Conservation (phyloP, 192 early-diverging fungal species). For the Dimargaris verticillata region DNA sequence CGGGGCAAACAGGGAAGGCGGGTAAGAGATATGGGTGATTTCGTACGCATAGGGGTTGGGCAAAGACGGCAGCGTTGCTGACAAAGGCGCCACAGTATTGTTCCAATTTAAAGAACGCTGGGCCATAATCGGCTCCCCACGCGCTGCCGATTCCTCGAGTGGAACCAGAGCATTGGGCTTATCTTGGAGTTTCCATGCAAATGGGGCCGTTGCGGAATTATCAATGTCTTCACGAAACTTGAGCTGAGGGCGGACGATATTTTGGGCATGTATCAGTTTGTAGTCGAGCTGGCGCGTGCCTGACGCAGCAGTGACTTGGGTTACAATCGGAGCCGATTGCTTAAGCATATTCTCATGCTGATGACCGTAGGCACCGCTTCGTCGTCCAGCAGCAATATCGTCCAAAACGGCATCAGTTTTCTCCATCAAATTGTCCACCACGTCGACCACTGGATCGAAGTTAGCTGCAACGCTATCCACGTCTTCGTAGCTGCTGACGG, state of each 20-base stretch:
- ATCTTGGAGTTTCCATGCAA: slow-evolving; percentile 54
- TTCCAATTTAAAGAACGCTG: too few species aligned
- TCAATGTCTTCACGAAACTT: slow-evolving; percentile 74
- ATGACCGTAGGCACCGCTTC: background rate
- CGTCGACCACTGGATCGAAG: background rate
- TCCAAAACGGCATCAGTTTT: background rate
- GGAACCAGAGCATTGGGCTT: slow-evolving; percentile 75
- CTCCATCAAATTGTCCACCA: slow-evolving; percentile 9
- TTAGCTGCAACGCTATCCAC: background rate
- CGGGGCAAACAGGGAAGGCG: slow-evolving; percentile 44
- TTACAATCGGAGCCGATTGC: slow-evolving; percentile 25
- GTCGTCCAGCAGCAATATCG: background rate
- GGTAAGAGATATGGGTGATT: slow-evolving; percentile 64
- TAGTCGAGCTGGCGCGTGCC: slow-evolving; percentile 22
- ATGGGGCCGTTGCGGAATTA: slow-evolving; percentile 61
- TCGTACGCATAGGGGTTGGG: slow-evolving; percentile 87
- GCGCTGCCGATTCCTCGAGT: slow-evolving; percentile 30
- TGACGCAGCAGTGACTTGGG: slow-evolving; percentile 13
- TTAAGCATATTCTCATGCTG: background rate
- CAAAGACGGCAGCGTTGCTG: slow-evolving; percentile 12
- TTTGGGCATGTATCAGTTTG: slow-evolving; percentile 45
- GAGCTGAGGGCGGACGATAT: slow-evolving; percentile 74
- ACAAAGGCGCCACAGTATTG: background rate
- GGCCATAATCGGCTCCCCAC: background rate
- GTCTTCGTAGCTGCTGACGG: background rate